Base-by-base conservation (phyloP, 306 rosid genomes). In the Macrotyloma uniflorum region DNA sequence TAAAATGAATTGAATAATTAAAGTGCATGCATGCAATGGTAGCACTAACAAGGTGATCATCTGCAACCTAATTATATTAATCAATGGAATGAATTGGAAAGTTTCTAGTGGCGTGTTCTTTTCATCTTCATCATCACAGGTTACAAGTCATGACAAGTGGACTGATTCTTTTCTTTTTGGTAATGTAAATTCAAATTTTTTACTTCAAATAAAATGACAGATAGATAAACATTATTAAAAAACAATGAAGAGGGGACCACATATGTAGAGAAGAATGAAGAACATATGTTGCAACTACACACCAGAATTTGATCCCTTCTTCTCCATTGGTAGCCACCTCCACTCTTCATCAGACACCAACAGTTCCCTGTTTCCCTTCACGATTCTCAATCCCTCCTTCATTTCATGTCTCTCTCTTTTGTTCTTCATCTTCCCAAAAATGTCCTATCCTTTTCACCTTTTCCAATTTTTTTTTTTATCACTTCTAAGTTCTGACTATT, bases 371-470 rank as follows among this genome's bases (percentile, higher is more conserved):
- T 13, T 22, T 16, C 42, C 53, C 38, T 45, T 69, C 49, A 47
- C 22, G 22, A 4, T 76, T 70, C 65, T 76, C 35, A 53, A 62
- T 3, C 14, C 14, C 0, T 2, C 28, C 14, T 6, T 22, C 2
- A 3, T 54, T 54, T 0, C 30, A 0, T 67, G 16, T 67, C 28
- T 26, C 11, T 61, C 50, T 61, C 73, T 30, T 64, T 53, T 62
- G 70, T 70, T 76, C 26, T 54, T 70, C 74, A 49, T 59, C 23
- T 42, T 76, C 77, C 81, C 81, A 9, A 66, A 66, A 65, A 55
- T 74, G 76, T 67, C 59, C 16, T 33, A 67, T 49, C 53, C 53
- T 70, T 69, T 76, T 50, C 30, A 0, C 75, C 47, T 9, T 63
- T 68, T 57, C 2, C 33, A 57, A 45, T 35, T 53, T 22, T 54